phyloP scores from a whole-genome alignment of 805 yeast species.

The Millerago galiae region DNA sequence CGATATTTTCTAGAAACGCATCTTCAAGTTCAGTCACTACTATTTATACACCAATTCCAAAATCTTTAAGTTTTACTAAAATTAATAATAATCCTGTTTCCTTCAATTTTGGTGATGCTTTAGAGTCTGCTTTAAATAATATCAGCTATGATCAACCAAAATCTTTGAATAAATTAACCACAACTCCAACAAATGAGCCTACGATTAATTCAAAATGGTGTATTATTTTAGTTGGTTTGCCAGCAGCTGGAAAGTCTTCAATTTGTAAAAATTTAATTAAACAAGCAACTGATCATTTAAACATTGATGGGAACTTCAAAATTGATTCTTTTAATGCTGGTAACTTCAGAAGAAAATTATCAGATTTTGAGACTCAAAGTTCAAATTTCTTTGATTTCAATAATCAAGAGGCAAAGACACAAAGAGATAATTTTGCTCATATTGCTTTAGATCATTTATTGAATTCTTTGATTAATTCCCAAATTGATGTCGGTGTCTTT shows the following conservation, averaged over 20 bases:
- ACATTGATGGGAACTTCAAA: conserved; percentile 20
- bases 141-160: conserved; percentile 13
- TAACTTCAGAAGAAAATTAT: conserved; percentile 49
- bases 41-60: conserved; percentile 6
- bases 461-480: conserved; percentile 33
- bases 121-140: conserved; percentile 11
- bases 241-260: conserved; percentile 74
- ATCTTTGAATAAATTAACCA: conserved; percentile 18
- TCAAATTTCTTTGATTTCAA: conserved; percentile 36
- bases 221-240: conserved; percentile 67
- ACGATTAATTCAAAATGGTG: conserved; percentile 41
- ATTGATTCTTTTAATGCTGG: conserved; percentile 65
- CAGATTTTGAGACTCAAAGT: conserved; percentile 31
- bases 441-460: conserved; percentile 42
- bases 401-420: conserved; percentile 35
- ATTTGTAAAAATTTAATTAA: conserved; percentile 58
- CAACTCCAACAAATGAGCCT: conserved; percentile 23
- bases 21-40: conserved; percentile 21
- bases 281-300: conserved; percentile 35
- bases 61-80: conserved; percentile 18
- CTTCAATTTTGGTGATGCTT: conserved; percentile 11
- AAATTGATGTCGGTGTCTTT: conserved; percentile 49
- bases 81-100: conserved; percentile 6
- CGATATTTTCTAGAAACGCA: conserved; percentile 21
- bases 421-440: conserved; percentile 46